phyloP scores from a whole-genome alignment of 441 rosid genomes.

The Corymbia calophylla region DNA sequence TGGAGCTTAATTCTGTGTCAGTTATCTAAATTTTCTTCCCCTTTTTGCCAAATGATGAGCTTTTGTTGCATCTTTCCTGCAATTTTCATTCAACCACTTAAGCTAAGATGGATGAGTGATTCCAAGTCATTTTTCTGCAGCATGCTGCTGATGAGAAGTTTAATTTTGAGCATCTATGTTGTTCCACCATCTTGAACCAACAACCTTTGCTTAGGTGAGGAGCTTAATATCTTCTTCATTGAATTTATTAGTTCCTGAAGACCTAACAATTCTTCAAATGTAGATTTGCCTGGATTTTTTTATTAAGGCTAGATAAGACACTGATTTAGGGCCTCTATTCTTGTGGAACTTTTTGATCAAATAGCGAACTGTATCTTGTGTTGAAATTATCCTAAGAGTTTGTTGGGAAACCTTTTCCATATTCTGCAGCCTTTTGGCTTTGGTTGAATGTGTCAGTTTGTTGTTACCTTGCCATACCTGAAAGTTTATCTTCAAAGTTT shows the following conservation, averaged over 20 bases:
- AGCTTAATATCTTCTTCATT: constrained; percentile 11
- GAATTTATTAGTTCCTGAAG: background rate
- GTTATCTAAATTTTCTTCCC: background rate
- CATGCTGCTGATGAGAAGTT: constrained; percentile 99
- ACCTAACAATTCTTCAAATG: background rate
- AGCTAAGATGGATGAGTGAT: background rate
- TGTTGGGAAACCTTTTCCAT: background rate
- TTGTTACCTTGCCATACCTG: background rate
- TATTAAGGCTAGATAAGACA: background rate
- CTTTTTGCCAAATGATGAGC: background rate
- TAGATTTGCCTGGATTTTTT: background rate
- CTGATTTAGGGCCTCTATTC: background rate
- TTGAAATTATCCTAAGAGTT: background rate
- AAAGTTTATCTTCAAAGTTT: background rate
- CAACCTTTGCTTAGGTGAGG: constrained; percentile 93
- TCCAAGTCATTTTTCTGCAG: constrained; percentile 35
- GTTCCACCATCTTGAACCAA: constrained; percentile 85
- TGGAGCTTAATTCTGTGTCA: constrained; percentile 1
- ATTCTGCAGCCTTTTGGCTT: background rate
- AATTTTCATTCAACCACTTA: background rate
- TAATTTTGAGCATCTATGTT: constrained; percentile 81
- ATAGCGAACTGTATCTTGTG: background rate
- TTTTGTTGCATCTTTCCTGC: background rate
- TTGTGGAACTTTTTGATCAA: background rate
- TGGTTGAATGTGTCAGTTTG: background rate